phyloP scores from a whole-genome alignment of 495 filamentous ascomycete genomes.

The Chaetomidium leptoderma region DNA sequence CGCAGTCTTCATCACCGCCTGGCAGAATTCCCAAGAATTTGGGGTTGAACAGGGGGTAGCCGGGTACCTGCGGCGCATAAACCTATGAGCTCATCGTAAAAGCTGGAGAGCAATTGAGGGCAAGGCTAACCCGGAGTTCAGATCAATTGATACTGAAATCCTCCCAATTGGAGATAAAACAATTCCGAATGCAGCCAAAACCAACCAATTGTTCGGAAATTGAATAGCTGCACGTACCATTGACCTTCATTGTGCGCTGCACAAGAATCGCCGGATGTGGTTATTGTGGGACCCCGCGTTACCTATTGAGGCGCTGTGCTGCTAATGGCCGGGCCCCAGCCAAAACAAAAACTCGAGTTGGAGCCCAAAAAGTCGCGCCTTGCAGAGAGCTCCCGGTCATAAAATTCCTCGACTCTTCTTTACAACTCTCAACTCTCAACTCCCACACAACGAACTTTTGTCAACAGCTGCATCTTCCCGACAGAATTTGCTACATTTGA shows the following conservation, averaged over 20 bases:
- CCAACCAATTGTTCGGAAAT: neutral
- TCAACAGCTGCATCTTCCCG: neutral
- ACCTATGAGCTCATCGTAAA: conserved; percentile 10
- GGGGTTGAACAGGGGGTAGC: conserved; percentile 6
- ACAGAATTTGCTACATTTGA: neutral
- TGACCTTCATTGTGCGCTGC: neutral
- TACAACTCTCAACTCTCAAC: conserved; percentile 11
- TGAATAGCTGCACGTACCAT: neutral
- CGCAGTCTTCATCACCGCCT: conserved; percentile 13
- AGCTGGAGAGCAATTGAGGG: neutral
- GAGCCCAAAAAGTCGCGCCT: conserved; percentile 17
- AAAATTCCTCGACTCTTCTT: conserved; percentile 22
- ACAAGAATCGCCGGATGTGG: conserved; percentile 17
- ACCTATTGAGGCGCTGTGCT: conserved; percentile 11
- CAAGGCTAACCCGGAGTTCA: too few species aligned
- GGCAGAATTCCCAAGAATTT: conserved; percentile 17
- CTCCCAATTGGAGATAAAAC: neutral
- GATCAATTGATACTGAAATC: neutral
- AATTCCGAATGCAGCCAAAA: too few species aligned
- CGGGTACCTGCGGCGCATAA: conserved; percentile 11
- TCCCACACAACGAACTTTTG: conserved; percentile 10
- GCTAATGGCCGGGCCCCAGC: neutral
- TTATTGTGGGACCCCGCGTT: conserved; percentile 18
- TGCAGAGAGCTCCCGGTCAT: too few species aligned
- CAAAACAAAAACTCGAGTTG: conserved; percentile 15